These are phyloP conservation scores for Symbiodinium natans DNA, from an alignment of 73 alveolate species.

Conservation along the genomic window DNA sequence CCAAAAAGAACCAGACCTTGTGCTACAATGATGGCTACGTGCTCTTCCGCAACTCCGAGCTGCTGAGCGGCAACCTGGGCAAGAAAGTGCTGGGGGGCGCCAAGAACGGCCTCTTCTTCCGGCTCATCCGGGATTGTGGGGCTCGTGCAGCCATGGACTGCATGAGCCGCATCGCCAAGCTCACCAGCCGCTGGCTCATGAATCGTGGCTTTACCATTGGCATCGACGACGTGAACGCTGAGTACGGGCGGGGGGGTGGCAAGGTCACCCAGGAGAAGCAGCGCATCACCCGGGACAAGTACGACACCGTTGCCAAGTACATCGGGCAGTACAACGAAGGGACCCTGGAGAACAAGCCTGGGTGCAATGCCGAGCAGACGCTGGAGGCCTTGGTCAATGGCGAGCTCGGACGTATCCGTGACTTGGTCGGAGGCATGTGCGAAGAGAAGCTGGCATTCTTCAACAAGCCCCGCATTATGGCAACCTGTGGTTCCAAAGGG, in stretches of 20 bases:
- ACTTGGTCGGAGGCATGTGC: slow-evolving; percentile 96
- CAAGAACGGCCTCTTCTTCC: slow-evolving; percentile 70
- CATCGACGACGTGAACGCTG: slow-evolving; percentile 37
- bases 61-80: slow-evolving; percentile 99
- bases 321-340: slow-evolving; percentile 94
- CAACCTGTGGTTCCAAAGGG: slow-evolving; percentile 99
- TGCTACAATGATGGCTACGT: slow-evolving; percentile 99
- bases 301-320: slow-evolving; percentile 32
- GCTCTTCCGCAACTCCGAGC: slow-evolving; percentile 98
- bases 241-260: slow-evolving; percentile 71
- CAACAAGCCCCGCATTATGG: slow-evolving; percentile 99
- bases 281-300: slow-evolving; percentile 61
- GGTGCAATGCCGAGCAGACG: slow-evolving; percentile 98
- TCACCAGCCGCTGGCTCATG: slow-evolving; percentile 99
- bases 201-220: slow-evolving; percentile 99
- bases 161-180: slow-evolving; percentile 99
- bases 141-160: slow-evolving; percentile 98
- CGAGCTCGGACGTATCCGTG: slow-evolving; percentile 95
- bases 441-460: slow-evolving; percentile 94
- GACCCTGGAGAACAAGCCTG: slow-evolving; percentile 97
- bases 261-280: slow-evolving; percentile 42
- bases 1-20: slow-evolving; percentile 97
- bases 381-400: slow-evolving; percentile 97
- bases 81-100: slow-evolving; percentile 95
- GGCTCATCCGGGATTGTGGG: slow-evolving; percentile 97